A percentile compares a stretch with the other conserved stretches of the same genome.
These are phyloP conservation scores for Ceratobasidium sp. DNA, from an alignment of 1,284 basidiomycete genomes.

Conservation along the genomic window DNA sequence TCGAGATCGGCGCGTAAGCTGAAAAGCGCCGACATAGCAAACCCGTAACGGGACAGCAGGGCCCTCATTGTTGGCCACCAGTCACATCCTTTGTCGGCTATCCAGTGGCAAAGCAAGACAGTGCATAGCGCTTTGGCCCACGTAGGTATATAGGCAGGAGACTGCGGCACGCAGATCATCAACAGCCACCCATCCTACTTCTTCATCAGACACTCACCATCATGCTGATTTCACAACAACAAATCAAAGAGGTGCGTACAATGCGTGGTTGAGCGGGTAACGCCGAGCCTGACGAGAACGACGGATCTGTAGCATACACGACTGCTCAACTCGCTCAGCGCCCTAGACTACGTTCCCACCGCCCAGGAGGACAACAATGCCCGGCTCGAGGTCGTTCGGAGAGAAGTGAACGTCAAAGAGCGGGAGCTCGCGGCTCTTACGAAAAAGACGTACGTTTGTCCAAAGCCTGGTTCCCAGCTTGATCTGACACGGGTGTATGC, in stretches of 20 bases:
- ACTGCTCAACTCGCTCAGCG: constrained; percentile 19
- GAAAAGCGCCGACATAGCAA: not conserved
- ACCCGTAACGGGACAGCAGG: not conserved
- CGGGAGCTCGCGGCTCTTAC: not conserved
- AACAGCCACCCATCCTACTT: not conserved
- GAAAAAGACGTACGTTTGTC: constrained; percentile 19
- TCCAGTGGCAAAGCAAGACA: not conserved
- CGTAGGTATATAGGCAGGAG: not conserved
- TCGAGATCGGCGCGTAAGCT: not conserved
- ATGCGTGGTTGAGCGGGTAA: not conserved
- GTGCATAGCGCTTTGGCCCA: not conserved
- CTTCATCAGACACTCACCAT: not conserved
- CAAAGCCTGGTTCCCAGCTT: not conserved
- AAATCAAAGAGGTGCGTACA: constrained; percentile 22
- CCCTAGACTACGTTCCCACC: constrained; percentile 33
- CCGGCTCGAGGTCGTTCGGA: not conserved
- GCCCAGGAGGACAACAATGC: constrained; percentile 29
- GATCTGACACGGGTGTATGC: not conserved
- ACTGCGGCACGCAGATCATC: not conserved
- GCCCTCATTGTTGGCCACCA: not conserved
- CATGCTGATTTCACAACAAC: constrained; percentile 10
- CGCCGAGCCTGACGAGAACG: not conserved
- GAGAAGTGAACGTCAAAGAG: constrained; percentile 8
- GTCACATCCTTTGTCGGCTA: not conserved
- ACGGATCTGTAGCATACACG: constrained; percentile 14